Base-by-base conservation (phyloP, 2,329 filamentous ascomycete genomes). In the Xylariaceae sp. region DNA sequence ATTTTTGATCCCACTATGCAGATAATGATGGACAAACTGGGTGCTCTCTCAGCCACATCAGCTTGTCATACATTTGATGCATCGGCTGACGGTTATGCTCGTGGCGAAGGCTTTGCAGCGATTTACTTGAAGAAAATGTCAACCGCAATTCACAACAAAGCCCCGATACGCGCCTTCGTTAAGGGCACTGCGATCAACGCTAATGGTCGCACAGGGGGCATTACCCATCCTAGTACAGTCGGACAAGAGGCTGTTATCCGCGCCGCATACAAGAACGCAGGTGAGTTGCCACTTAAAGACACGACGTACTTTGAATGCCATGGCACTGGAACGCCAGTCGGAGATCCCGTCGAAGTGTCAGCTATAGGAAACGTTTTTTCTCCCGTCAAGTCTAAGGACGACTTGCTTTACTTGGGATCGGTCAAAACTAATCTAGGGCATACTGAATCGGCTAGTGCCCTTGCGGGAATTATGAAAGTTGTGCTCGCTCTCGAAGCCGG, bases 311-410 rank as follows among this genome's bases (percentile, higher is more conserved):
- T 65, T 12, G 64, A 66, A 33, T 60, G 53, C 33, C 62, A 66
- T 41, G 62, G 75, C 2, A 78, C 77, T 0, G 76, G 76, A 0
- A 79, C 77, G 2, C 49, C 52, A 4, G 71, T 69, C 2, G 77
- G 77, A 3, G 77, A 79, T 54, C 72, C 75, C 0, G 59, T 69
- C 4, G 77, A 79, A 58, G 70, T 74, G 2, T 45, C 57, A 3
- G 76, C 74, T 4, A 67, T 77, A 4, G 53, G 60, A 0, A 56
- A 49, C 0, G 54, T 65, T 3, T 56, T 63, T 41, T 33, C 53
- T 6, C 24, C 50, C 40, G 9, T 31, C 52, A 45, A 63, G 12
- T 12, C 51, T 12, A 29, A 66, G 4, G 63, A 63, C 7, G 63
- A 19, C 61, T 70, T 37, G 58, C 53, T 28, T 34, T 60, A 60